Evolutionary conservation across 768 basidiomycete species (phyloP), one percentile per base, ranked within the genome.

Genomic region (Candolleomyces aberdarensis): DNA sequence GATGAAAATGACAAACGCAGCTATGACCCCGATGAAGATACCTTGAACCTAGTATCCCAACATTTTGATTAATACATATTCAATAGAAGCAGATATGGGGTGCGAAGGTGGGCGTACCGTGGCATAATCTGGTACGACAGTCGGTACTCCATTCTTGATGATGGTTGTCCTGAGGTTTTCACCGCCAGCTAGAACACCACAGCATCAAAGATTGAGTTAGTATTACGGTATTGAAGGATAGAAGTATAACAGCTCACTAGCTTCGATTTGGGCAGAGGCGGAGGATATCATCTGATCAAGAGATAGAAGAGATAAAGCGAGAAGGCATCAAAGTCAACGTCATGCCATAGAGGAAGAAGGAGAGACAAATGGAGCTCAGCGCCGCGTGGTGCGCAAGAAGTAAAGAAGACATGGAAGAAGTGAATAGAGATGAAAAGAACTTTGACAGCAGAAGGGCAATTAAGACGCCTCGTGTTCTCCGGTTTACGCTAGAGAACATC

Each of bases 21-120:
- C 80, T 19, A 97, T 89, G 26, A 83, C 80, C 8, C 94, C 95
- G 50, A 97, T 88, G 41, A 98, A 79, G 68, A 98, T 94, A 44
- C 91, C 92, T 76, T 93, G 91, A 5, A 92, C 91, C 72, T 83
- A 49, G 11, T 1, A 32, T 15, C 5, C 43, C 43, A 36, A 47
- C 9, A 26, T 1, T 26, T 26, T 26, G 11, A 20, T 46, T 17
- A 43, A n/a, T 14, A 10, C 17, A 41, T 9, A 36, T 36, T 36
- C 6, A 36, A 36, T 36, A 36, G 36, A 36, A 36, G 36, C 2
- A 36, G 36, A 7, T 36, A n/a, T 51, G 39, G 14, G 14, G 47
- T 50, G 65, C 22, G 69, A 56, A 8, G 6, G 14, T 11, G 26
- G 36, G 56, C 68, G 22, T 59, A 78, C 79, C 5, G 70, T 86